phyloP scores from a whole-genome alignment of 768 basidiomycete genomes.

The Panaeolus papilionaceus region DNA sequence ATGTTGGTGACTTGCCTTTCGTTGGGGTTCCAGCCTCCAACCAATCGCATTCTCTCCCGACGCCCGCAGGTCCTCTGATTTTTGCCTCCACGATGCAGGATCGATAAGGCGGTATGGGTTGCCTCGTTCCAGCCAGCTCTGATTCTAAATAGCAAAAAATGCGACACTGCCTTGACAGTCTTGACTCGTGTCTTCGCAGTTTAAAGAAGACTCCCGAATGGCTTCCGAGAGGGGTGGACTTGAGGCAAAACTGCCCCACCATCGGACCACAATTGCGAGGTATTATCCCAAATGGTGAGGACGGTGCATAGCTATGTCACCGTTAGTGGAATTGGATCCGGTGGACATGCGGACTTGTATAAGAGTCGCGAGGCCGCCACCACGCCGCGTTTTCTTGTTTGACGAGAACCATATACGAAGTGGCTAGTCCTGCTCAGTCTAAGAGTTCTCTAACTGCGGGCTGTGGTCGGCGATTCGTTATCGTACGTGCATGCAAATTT shows the following conservation, averaged over 20 bases:
- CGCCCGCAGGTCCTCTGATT: neutral
- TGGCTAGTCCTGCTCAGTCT: neutral
- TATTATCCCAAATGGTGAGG: neutral
- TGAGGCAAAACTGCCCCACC: neutral
- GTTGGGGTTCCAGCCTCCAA: neutral
- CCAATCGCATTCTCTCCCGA: neutral
- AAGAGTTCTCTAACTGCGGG: neutral
- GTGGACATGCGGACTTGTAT: neutral
- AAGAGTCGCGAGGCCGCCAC: neutral
- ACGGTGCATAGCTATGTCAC: constrained; percentile 4
- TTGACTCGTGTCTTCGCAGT: neutral
- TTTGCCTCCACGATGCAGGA: neutral
- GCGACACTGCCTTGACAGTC: neutral
- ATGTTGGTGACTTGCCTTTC: neutral
- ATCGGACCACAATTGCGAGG: neutral
- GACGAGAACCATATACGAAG: neutral
- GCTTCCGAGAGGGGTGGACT: neutral
- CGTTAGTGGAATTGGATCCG: neutral
- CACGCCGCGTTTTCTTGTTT: neutral
- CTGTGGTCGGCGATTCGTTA: neutral
- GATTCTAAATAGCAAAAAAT: neutral
- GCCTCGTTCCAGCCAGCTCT: neutral
- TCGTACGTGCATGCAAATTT: neutral
- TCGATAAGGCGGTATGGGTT: neutral
- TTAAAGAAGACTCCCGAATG: no score